phyloP scores from a whole-genome alignment of 768 basidiomycete species.

The Pleurotus cornucopiae region DNA sequence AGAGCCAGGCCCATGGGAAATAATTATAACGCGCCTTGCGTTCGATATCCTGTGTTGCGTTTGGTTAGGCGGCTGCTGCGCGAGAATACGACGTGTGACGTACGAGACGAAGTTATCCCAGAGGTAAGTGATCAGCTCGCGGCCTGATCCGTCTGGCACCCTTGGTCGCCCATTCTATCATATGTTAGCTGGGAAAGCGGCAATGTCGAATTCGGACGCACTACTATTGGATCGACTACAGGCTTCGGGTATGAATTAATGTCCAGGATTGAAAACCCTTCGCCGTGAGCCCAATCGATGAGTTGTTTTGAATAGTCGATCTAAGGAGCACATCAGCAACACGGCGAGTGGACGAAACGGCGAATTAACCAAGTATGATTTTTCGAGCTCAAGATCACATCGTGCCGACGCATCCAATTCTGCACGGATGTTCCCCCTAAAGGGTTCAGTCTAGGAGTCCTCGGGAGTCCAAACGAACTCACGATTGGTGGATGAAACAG shows the following conservation, averaged over 20 bases:
- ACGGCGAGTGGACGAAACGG: not conserved
- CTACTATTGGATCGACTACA: constrained; percentile 26
- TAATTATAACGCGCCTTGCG: constrained; percentile 69
- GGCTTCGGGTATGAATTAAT: constrained; percentile 79
- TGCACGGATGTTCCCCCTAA: constrained; percentile 82
- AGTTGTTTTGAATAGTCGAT: constrained; percentile 81
- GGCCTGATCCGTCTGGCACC: constrained; percentile 24
- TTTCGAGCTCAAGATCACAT: constrained; percentile 73
- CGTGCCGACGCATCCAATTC: constrained; percentile 72
- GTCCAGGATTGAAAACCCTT: constrained; percentile 76
- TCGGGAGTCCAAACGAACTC: constrained; percentile 23
- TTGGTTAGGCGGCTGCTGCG: constrained; percentile 6
- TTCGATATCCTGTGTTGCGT: constrained; percentile 54
- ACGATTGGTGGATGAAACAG: constrained; percentile 95
- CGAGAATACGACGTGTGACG: constrained; percentile 21
- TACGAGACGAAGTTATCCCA: constrained; percentile 98
- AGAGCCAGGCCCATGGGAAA: constrained; percentile 88
- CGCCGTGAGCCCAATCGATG: constrained; percentile 66
- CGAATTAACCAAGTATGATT: constrained; percentile 70
- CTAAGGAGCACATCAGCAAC: constrained; percentile 35
- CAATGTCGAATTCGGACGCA: constrained; percentile 15
- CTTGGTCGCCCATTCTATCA: no score
- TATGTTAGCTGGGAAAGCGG: no score
- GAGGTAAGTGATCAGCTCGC: constrained; percentile 70
- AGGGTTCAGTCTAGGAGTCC: not conserved